Evolutionary conservation across 257 asterid species (phyloP), one percentile per base, ranked within the genome.

Genomic region (Solanum medicagineum): DNA sequence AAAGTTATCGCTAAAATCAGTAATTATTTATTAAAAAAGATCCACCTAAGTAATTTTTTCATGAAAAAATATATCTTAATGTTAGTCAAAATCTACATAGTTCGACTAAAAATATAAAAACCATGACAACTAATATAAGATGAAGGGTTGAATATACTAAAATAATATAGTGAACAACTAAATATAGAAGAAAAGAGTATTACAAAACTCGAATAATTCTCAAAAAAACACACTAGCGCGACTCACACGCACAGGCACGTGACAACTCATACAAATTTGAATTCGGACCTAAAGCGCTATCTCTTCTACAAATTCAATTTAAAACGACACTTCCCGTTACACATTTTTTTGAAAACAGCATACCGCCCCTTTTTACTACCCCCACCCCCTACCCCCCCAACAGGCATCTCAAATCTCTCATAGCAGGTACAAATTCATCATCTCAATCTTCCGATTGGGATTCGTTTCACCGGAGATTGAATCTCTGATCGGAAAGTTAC

Each of bases 271-370:
- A 15, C 62, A 19, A 26, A 74, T 89, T 90, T 90, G 88, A 85
- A 90, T 84, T 83, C 83, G 74, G 71, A 79, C 60, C 80, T 66
- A 85, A 82, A 70, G 54, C 85, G 45, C 74, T 51, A 88, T 85
- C 84, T 54, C 53, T 85, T 71, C 84, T 59, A 15, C 62, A 62
- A 66, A 14, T 85, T 84, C 85, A 44, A 81, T 69, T 86, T 85
- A 70, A 32, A 40, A 70, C 22, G 3, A n/a, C 79, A 70, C 80
- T 70, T 70, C 80, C 80, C 80, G 80, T 70, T 70, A 70, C 54
- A 19, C 54, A 19, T 65, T 70, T 40, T 44, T 47, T 75, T 29
- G 20, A 75, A 75, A 75, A 22, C 45, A 51, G 60, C 82, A 75
- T 49, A 49, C 62, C 44, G 62, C 42, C 82, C 82, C 62, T 24